Percentiles rank a stretch among this genome's conserved stretches.
Conservation (phyloP, 768 basidiomycete species). For the Leccinum subgranulosum region DNA sequence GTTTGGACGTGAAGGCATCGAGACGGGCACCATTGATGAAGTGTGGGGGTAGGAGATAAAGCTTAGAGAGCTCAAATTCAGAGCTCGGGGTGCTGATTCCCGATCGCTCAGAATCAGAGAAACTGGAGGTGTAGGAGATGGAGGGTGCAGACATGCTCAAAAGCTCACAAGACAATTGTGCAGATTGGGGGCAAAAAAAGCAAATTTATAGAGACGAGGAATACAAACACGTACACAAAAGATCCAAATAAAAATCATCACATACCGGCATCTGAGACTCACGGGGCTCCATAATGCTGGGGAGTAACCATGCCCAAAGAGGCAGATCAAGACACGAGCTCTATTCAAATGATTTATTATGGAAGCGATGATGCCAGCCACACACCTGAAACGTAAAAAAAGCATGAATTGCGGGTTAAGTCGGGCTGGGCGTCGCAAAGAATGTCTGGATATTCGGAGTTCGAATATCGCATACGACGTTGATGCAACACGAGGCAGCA, state of each 20-base stretch:
- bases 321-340: not conserved
- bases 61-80: conserved; percentile 18
- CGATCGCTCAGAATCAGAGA: conserved; percentile 16
- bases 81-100: conserved; percentile 24
- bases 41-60: conserved; percentile 24
- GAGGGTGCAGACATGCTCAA: conserved; percentile 21
- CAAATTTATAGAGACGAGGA: conserved; percentile 25
- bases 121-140: conserved; percentile 8
- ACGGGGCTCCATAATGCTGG: not conserved
- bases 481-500: not conserved
- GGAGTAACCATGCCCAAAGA: conserved; percentile 4
- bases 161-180: not conserved
- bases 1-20: conserved; percentile 14
- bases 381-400: conserved; percentile 10
- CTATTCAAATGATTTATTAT: not conserved
- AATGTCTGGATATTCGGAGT: conserved; percentile 11
- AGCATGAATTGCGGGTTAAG: conserved; percentile 2
- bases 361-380: not conserved
- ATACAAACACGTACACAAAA: conserved; percentile 25
- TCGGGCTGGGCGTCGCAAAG: not conserved
- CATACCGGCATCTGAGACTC: not conserved
- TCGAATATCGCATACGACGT: not conserved
- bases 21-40: conserved; percentile 13
- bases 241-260: conserved; percentile 2
- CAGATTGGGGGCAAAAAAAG: conserved; percentile 6